Conservation (phyloP, 1,139 yeast genomes). For the Yamadazyma atlantica region DNA sequence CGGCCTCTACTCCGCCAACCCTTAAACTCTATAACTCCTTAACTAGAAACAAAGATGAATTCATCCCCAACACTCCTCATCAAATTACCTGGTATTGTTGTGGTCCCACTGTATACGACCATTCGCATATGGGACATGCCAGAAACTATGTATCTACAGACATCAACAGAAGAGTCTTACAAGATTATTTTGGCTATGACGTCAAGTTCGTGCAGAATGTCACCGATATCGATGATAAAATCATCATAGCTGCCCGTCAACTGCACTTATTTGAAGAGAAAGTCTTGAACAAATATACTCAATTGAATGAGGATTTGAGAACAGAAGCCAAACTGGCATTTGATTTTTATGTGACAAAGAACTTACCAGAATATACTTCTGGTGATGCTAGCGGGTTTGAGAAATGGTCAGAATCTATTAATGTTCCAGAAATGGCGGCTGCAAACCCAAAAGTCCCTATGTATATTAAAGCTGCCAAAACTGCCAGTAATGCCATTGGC, state of each 20-base stretch:
- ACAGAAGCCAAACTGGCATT: conserved; percentile 45
- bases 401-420: conserved; percentile 49
- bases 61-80: conserved; percentile 60
- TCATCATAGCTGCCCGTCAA: conserved; percentile 92
- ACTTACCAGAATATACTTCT: conserved; percentile 46
- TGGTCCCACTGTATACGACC: conserved; percentile 98
- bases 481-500: conserved; percentile 49
- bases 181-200: conserved; percentile 88
- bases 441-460: conserved; percentile 81
- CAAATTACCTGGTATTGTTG: conserved; percentile 94
- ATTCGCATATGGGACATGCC: conserved; percentile 99
- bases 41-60: conserved; percentile 77
- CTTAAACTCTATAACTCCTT: conserved; percentile 68
- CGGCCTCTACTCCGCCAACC: conserved; percentile 15
- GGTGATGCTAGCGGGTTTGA: conserved; percentile 34
- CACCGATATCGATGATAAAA: conserved; percentile 96
- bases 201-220: conserved; percentile 90
- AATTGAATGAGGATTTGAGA: conserved; percentile 37
- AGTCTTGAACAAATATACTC: conserved; percentile 34
- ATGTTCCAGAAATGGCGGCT: conserved; percentile 49
- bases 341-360: conserved; percentile 50
- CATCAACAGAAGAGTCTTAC: conserved; percentile 82
- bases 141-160: conserved; percentile 94
- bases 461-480: conserved; percentile 66
- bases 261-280: conserved; percentile 68